These are phyloP conservation scores for Rhododendron simsii DNA, from an alignment of 148 eudicot species.

Conservation along the genomic window DNA sequence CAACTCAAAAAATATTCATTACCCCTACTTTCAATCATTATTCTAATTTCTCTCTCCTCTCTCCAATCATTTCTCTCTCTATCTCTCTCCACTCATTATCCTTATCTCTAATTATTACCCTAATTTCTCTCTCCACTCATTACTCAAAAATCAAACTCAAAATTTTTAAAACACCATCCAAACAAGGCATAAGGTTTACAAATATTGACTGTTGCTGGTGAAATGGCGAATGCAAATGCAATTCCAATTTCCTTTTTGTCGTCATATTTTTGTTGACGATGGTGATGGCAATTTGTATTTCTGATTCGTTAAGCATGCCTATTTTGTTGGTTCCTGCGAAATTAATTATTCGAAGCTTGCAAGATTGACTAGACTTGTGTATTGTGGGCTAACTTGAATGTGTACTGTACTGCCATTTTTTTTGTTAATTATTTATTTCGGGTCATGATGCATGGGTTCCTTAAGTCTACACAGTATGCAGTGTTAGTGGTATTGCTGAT, in stretches of 20 bases:
- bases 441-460: slow-evolving; percentile 27
- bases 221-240: neutral
- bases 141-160: too few species aligned
- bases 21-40: too few species aligned
- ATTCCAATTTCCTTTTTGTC: neutral
- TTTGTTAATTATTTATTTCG: neutral
- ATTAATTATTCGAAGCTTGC: neutral
- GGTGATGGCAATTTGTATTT: neutral
- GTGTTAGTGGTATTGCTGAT: slow-evolving; percentile 70
- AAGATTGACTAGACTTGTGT: neutral
- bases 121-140: too few species aligned
- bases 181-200: neutral
- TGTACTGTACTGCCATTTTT: neutral
- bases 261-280: neutral
- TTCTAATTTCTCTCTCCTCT: too few species aligned
- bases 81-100: too few species aligned
- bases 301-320: neutral
- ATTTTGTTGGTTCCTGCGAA: too few species aligned
- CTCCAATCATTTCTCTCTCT: too few species aligned
- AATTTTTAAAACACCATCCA: too few species aligned
- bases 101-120: too few species aligned
- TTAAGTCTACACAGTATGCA: slow-evolving; percentile 70
- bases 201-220: neutral
- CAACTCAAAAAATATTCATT: too few species aligned
- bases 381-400: neutral